Conservation (phyloP, 352 stramenopile species). For the Phytophthora pluvialis region DNA sequence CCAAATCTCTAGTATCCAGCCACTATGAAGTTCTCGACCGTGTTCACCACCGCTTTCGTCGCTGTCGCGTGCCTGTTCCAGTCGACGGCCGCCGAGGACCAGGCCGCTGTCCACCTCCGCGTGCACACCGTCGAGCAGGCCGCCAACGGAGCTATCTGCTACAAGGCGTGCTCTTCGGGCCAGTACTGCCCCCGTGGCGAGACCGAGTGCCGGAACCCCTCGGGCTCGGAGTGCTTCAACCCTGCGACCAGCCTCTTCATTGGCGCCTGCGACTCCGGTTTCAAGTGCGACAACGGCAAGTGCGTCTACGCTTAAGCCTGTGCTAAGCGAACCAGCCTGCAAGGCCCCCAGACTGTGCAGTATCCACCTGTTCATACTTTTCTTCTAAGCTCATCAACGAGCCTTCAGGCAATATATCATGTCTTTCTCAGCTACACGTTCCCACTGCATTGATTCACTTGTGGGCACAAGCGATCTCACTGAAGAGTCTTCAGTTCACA, state of each 20-base stretch:
- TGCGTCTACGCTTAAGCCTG: slow-evolving; percentile 34
- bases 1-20: not conserved
- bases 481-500: too few relatives aligned
- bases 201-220: slow-evolving; percentile 24
- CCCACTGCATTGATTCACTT: not conserved
- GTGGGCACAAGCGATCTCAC: not conserved
- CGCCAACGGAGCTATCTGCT: slow-evolving; percentile 23
- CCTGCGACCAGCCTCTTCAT: slow-evolving; percentile 35
- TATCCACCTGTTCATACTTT: slow-evolving; percentile 8
- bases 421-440: slow-evolving; percentile 3
- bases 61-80: slow-evolving; percentile 30
- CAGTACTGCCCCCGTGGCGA: slow-evolving; percentile 33
- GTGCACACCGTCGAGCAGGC: slow-evolving; percentile 30
- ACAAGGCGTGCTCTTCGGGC: slow-evolving; percentile 22
- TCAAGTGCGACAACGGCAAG: slow-evolving; percentile 41
- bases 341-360: slow-evolving; percentile 2
- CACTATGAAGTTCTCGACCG: slow-evolving; percentile 42
- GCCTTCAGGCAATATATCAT: slow-evolving; percentile 15
- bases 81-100: slow-evolving; percentile 18
- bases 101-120: slow-evolving; percentile 35
- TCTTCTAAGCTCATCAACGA: slow-evolving; percentile 14
- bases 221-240: slow-evolving; percentile 37
- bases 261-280: slow-evolving; percentile 25
- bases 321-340: slow-evolving; percentile 1
- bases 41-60: slow-evolving; percentile 26